Evolutionary conservation across 2,329 filamentous ascomycete species (phyloP), one percentile per base, ranked within the genome.

Genomic region (Trichoderma atroviride): DNA sequence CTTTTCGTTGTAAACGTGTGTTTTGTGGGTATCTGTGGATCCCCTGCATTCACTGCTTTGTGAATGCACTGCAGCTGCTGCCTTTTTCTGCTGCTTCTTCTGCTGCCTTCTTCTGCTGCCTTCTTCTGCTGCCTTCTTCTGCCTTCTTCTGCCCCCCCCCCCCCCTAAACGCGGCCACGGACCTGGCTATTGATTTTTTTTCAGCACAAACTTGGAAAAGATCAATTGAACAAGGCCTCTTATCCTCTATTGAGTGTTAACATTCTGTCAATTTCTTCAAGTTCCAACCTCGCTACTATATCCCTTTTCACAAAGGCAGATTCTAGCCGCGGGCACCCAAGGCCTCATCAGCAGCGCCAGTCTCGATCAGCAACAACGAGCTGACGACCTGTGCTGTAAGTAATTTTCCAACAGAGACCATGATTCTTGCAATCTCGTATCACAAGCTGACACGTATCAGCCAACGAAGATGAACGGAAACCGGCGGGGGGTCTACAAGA

Each of bases 351-450:
- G 87, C 19, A 84, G 87, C 16, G 58, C 35, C 57, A 88, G 88
- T 52, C 82, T 93, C 2, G 93, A 96, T 75, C 92, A 97, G 78
- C 90, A 91, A 61, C 90, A 96, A 74, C 90, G 94, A 75, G 92
- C 91, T 5, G 90, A 97, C 74, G 85, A 88, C 40, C 16, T n/a
- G 16, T 3, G 16, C 5, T 19, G 40, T 43, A 43, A 7, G 16
- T 7, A 43, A 7, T 43, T 4, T 9, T 13, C 33, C 33, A n/a
- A 16, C 1, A 43, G n/a, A 7, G 5, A 0, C 2, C 16, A 43
- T n/a, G 27, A 43, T 1, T 9, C 5, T n/a, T 40, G 35, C 5
- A 13, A 40, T 40, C 14, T 2, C 3, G 6, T 19, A n/a, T 43
- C 40, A n/a, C 40, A 19, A 11, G 4, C 43, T 50, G 3, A 22